Base-by-base conservation (phyloP, 768 basidiomycete genomes). In the Russula ochroleuca region DNA sequence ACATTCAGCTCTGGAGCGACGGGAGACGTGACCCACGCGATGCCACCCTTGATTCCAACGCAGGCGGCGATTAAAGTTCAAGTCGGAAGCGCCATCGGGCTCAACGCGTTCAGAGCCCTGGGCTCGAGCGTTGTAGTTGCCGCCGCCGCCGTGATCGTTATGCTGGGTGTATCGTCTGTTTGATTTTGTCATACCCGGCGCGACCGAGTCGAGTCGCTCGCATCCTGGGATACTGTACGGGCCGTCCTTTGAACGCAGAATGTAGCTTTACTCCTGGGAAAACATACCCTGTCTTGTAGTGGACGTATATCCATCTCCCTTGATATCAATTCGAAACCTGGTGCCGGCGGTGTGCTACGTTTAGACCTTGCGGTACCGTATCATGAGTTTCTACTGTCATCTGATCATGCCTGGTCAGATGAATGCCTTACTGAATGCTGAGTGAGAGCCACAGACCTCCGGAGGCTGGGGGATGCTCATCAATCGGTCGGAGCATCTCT, bases 1-100 rank as follows among this genome's bases (percentile, higher is more conserved):
- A 53, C 48, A 11, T 48, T 56, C n/a, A 35, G 57, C 8, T 5
- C 49, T 13, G 62, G 62, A 10, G 49, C 21, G 11, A 57, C 56
- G 13, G 10, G 1, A 23, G 49, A 23, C 7, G 38, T 57, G 49
- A 37, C 49, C 17, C 1, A 8, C 10, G 2, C 7, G 13, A 0
- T 13, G 10, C 17, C 21, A 2, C 56, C 55, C 7, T 45, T 57
- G 56, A 2, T 57, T 3, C 56, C 62, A 23, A 57, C 54, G 15
- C 28, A 10, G 9, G 14, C 4, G 2, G 11, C 15, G 25, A 8
- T 6, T 6, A 11, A 14, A 11, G 8, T 6, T 25, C 38, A 25
- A 21, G 35, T 1, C 0, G 55, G 61, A 13, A n/a, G 49, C 17
- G 40, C 55, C 33, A 21, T 35, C 2, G 40, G 13, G 13, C 49